Percentiles rank a stretch among this genome's conserved stretches.
These are phyloP conservation scores for Annulohypoxylon truncatum DNA, from an alignment of 2,329 filamentous ascomycete genomes.

Conservation along the genomic window DNA sequence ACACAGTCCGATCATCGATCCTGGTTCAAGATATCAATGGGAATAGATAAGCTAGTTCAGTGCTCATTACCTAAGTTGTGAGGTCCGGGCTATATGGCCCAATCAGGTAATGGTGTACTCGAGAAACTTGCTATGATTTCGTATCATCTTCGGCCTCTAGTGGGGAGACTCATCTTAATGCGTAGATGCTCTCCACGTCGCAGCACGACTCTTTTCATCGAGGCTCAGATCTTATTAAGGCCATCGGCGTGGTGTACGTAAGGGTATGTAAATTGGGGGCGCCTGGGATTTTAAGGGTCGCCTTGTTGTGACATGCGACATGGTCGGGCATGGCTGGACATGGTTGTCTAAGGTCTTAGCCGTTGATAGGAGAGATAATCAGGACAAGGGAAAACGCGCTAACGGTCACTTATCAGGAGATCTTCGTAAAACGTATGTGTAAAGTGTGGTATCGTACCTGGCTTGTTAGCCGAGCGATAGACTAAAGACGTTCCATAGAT, in stretches of 20 bases:
- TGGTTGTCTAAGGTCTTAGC: not conserved
- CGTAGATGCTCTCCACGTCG: conserved; percentile 6
- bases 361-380: not conserved
- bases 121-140: conserved; percentile 3
- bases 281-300: conserved; percentile 6
- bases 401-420: conserved; percentile 23
- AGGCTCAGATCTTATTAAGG: not conserved
- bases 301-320: conserved; percentile 26
- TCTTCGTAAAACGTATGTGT: conserved; percentile 30
- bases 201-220: conserved; percentile 6
- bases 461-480: conserved; percentile 16
- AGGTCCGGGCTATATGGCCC: conserved; percentile 4
- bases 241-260: not conserved
- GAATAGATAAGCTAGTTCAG: conserved; percentile 25
- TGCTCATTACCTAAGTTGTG: conserved; percentile 1
- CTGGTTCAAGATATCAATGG: conserved; percentile 17
- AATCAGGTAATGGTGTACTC: conserved; percentile 14
- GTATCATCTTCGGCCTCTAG: conserved; percentile 1
- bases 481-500: not conserved
- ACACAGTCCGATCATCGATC: conserved; percentile 11
- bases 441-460: not conserved
- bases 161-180: not conserved
- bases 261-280: conserved; percentile 2
- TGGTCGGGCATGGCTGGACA: conserved; percentile 9
- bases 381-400: not conserved